phyloP scores from a whole-genome alignment of 345 rosid species.

The Boechera stricta region DNA sequence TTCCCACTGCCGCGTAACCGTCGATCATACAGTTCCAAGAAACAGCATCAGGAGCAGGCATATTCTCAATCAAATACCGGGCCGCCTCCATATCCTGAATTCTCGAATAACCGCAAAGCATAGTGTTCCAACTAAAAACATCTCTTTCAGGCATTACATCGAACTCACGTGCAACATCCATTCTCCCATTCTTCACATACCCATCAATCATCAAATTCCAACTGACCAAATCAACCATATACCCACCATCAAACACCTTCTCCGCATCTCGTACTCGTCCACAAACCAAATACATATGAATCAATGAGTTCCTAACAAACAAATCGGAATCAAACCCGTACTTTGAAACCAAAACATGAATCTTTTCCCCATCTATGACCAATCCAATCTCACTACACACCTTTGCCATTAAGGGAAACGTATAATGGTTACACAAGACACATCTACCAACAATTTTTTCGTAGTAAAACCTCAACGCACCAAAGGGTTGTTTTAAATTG shows the following conservation, averaged over 20 bases:
- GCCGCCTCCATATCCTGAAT: conserved; percentile 52
- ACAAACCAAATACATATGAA: conserved; percentile 54
- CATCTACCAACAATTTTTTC: conserved; percentile 58
- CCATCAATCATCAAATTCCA: conserved; percentile 66
- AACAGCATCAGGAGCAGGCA: conserved; percentile 56
- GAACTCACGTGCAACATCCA: conserved; percentile 54
- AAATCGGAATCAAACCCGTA: conserved; percentile 53
- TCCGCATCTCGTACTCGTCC: conserved; percentile 47
- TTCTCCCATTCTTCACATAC: conserved; percentile 49
- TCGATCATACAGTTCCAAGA: conserved; percentile 74
- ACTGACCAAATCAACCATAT: conserved; percentile 53
- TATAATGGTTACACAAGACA: conserved; percentile 56
- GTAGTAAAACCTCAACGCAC: conserved; percentile 60
- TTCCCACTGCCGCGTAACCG: conserved; percentile 55
- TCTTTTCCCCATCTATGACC: conserved; percentile 51
- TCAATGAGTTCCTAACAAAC: conserved; percentile 54
- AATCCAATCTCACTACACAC: conserved; percentile 56
- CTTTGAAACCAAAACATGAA: conserved; percentile 46
- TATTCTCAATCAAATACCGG: conserved; percentile 48
- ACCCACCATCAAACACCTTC: conserved; percentile 54
- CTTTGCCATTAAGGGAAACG: conserved; percentile 62
- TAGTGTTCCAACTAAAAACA: conserved; percentile 65
- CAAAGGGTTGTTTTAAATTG: conserved; percentile 43
- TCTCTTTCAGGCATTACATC: conserved; percentile 60
- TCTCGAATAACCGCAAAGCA: conserved; percentile 61